These are phyloP conservation scores for Biscogniauxia mediterranea DNA, from an alignment of 2,329 filamentous ascomycete genomes.

Conservation along the genomic window DNA sequence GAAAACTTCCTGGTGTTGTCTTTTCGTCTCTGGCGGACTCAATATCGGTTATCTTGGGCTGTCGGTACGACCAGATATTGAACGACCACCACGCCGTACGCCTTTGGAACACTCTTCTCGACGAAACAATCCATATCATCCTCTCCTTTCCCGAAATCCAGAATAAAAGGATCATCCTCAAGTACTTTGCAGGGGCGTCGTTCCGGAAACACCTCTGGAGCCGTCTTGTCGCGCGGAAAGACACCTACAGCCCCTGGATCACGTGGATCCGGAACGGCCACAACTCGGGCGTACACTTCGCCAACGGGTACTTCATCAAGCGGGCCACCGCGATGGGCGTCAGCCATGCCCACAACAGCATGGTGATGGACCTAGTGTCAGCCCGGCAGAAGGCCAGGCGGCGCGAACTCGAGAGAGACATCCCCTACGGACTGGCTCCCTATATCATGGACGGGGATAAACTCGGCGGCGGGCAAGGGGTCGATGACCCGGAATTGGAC, in stretches of 20 bases:
- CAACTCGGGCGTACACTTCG: conserved; percentile 74
- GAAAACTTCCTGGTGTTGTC: conserved; percentile 77
- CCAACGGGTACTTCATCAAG: conserved; percentile 83
- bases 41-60: conserved; percentile 75
- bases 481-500: conserved; percentile 9
- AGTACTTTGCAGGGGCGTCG: conserved; percentile 56
- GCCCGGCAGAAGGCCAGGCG: conserved; percentile 53
- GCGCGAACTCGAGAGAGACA: conserved; percentile 29
- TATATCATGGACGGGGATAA: conserved; percentile 29
- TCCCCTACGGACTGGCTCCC: conserved; percentile 22
- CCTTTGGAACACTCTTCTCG: conserved; percentile 68
- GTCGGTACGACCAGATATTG: conserved; percentile 68
- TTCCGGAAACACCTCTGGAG: conserved; percentile 61
- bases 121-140: conserved; percentile 73
- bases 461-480: conserved; percentile 19
- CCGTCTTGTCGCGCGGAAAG: conserved; percentile 50
- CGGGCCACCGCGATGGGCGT: conserved; percentile 72
- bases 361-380: conserved; percentile 70
- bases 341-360: conserved; percentile 68
- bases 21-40: conserved; percentile 78
- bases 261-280: conserved; percentile 60
- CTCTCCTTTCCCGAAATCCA: conserved; percentile 71
- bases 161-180: conserved; percentile 54
- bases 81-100: conserved; percentile 64
- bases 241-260: conserved; percentile 66